A percentile compares a stretch with the other conserved stretches of the same genome.
Conservation (phyloP, 345 rosid species). For the Citropsis articulata region DNA sequence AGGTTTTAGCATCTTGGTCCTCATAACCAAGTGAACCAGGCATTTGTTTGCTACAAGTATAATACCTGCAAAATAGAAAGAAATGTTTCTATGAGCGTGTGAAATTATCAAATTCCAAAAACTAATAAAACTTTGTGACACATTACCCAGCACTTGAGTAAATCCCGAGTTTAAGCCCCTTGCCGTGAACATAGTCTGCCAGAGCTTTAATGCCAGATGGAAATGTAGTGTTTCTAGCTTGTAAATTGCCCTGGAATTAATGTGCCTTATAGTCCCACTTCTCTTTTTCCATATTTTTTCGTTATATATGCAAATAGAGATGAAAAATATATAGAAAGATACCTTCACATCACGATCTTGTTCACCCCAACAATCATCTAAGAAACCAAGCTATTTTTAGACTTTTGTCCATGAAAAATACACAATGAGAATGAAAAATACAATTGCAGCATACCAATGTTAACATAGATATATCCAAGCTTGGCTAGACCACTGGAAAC, state of each 20-base stretch:
- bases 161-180: conserved; percentile 90
- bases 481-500: conserved; percentile 76
- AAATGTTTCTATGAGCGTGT: too few species aligned
- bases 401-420: not conserved
- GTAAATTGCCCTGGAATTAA: conserved; percentile 56
- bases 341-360: conserved; percentile 65
- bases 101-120: not conserved
- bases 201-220: conserved; percentile 84
- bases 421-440: not conserved
- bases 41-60: conserved; percentile 85
- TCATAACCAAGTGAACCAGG: conserved; percentile 92
- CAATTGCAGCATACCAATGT: conserved; percentile 54
- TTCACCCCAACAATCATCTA: conserved; percentile 99
- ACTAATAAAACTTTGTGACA: not conserved
- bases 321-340: not conserved
- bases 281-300: not conserved
- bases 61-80: conserved; percentile 38
- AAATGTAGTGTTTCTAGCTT: conserved; percentile 57
- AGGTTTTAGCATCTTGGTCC: conserved; percentile 86
- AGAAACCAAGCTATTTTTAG: conserved; percentile 10
- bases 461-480: conserved; percentile 77
- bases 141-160: conserved; percentile 87
- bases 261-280: not conserved
- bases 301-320: not conserved
- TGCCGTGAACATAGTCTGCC: conserved; percentile 78